A percentile compares a stretch with the other conserved stretches of the same genome.
Conservation (phyloP, 169 alveolate genomes). For the Babesia ovata region DNA sequence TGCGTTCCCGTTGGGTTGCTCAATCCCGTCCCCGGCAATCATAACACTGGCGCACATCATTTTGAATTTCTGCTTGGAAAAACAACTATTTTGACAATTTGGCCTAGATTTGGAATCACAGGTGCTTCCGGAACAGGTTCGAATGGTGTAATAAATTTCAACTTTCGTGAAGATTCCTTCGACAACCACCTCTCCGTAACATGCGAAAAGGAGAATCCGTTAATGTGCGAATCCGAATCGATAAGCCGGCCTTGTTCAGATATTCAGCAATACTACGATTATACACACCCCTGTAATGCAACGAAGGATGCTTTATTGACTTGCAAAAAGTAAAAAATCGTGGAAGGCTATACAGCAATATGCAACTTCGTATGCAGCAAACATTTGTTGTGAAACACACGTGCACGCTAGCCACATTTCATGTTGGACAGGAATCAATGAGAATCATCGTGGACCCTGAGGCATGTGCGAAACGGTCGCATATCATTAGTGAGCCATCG, state of each 20-base stretch:
- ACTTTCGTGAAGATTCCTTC: neutral
- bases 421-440: neutral
- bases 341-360: neutral
- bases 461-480: neutral
- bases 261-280: neutral
- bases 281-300: slow-evolving; percentile 12
- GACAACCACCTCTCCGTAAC: neutral
- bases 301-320: neutral
- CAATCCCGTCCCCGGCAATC: neutral
- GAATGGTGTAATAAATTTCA: neutral
- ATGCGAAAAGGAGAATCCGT: neutral
- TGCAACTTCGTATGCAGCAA: neutral
- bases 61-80: neutral
- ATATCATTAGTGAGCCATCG: too few relatives aligned
- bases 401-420: neutral
- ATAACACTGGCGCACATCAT: slow-evolving; percentile 3
- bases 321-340: slow-evolving; percentile 7
- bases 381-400: neutral
- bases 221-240: neutral
- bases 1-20: neutral
- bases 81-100: neutral
- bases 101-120: neutral
- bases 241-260: neutral
- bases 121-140: neutral
- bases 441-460: slow-evolving; percentile 6